Evolutionary conservation across 2,329 filamentous ascomycete species (phyloP).

Genomic region (Calycina marina): DNA sequence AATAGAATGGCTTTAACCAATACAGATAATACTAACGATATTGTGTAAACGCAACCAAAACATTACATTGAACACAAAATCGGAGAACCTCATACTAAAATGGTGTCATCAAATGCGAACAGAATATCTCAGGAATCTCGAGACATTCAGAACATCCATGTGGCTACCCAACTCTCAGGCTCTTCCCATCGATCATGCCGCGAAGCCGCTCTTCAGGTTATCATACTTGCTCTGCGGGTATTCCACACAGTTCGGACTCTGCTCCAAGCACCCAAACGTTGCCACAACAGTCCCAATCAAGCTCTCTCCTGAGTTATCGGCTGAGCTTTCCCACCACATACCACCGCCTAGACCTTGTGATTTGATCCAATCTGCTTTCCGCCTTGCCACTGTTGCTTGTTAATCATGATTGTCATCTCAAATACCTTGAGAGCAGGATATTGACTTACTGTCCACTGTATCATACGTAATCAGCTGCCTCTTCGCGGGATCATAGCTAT

Average conservation of each 20-base stretch:
- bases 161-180: not conserved
- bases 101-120: too few species aligned
- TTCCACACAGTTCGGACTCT: constrained; percentile 41
- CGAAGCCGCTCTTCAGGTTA: constrained; percentile 46
- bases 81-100: too few species aligned
- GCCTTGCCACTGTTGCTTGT: too few species aligned
- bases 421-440: too few species aligned
- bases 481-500: constrained; percentile 52
- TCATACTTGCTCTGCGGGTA: constrained; percentile 58
- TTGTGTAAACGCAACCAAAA: too few species aligned
- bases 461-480: constrained; percentile 69
- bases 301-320: constrained; percentile 54
- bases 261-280: constrained; percentile 38
- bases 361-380: constrained; percentile 61
- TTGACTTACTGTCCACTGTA: constrained; percentile 47
- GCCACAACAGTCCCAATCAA: constrained; percentile 53
- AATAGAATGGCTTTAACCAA: too few species aligned
- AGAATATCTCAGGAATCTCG: too few species aligned
- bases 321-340: constrained; percentile 87
- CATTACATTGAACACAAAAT: too few species aligned
- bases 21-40: too few species aligned
- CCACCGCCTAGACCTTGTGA: constrained; percentile 58
- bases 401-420: too few species aligned
- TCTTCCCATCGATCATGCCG: constrained; percentile 28
- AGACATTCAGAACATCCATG: not conserved